Evolutionary conservation across 495 filamentous ascomycete species (phyloP), one percentile per base, ranked within the genome.

Genomic region (Penicillium crystallinum): DNA sequence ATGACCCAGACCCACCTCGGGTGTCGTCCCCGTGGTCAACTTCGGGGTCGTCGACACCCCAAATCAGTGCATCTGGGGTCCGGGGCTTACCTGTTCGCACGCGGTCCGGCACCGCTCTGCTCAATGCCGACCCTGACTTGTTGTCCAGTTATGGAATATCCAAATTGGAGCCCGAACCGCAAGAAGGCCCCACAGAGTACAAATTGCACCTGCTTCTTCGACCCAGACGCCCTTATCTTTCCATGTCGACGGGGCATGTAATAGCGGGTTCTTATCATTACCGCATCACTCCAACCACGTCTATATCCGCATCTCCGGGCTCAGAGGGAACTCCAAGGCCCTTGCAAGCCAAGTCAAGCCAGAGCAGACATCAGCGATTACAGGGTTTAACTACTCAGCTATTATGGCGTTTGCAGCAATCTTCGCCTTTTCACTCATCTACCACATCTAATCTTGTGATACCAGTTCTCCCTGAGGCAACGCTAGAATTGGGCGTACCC

Each of bases 301-400:
- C 60, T 19, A 59, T 57, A 9, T 34, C 43, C 30, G 53, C 50
- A 27, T 59, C 68, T 33, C 57, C 65, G 6, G 53, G 51, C 37
- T 58, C 58, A 14, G 66, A 71, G 46, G 49, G 56, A 33, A 55
- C 41, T 38, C 40, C 58, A 33, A 67, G 56, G 35, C 57, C 58
- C 29, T 50, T 61, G 46, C 66, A 65, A 34, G 49, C 58, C n/a
- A 68, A 65, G 41, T 68, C 70, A 10, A 59, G 48, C 17, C 61
- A 73, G 39, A 85, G 82, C 31, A 82, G 89, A 25, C 89, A 96
- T 68, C 84, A 90, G 55, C 80, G 93, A 27, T 76, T 97, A 14
- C 86, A 95, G 53, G 89, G 95, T 56, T 71, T 98, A 53, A 97
- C 92, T 0, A 98, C 93, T 0, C 93, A 98, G 71, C 74, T 98